phyloP scores from a whole-genome alignment of 2,329 filamentous ascomycete species.

The Neonectria neomacrospora region DNA sequence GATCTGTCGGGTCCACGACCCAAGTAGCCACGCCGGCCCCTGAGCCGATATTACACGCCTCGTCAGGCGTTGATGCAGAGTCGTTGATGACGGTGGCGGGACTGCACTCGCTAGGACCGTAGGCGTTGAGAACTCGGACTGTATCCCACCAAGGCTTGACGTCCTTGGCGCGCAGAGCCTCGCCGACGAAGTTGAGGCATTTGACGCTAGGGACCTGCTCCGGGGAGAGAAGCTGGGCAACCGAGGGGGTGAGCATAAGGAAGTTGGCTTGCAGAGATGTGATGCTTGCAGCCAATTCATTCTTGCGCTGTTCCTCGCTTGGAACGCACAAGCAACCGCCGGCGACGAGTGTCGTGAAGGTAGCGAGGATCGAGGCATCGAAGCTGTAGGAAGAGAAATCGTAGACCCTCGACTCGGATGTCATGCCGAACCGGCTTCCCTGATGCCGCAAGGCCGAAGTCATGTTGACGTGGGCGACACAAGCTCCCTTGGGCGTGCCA shows the following conservation, averaged over 20 bases:
- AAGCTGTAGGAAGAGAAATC: slow-evolving; percentile 40
- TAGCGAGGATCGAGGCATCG: slow-evolving; percentile 31
- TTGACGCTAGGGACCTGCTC: slow-evolving; percentile 55
- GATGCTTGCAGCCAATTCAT: slow-evolving; percentile 57
- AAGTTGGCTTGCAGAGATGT: slow-evolving; percentile 50
- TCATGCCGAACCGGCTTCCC: slow-evolving; percentile 6
- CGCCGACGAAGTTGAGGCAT: slow-evolving; percentile 57
- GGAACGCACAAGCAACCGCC: slow-evolving; percentile 65
- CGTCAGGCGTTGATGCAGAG: neutral
- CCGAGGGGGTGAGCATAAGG: slow-evolving; percentile 55
- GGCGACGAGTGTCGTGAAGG: slow-evolving; percentile 25
- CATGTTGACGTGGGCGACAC: slow-evolving; percentile 27
- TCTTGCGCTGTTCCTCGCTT: slow-evolving; percentile 61
- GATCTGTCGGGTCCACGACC: slow-evolving; percentile 36
- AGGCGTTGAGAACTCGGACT: slow-evolving; percentile 34
- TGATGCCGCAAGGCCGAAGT: slow-evolving; percentile 27
- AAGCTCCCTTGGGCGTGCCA: slow-evolving; percentile 26
- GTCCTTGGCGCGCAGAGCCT: slow-evolving; percentile 58
- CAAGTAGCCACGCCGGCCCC: slow-evolving; percentile 25
- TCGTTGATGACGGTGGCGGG: slow-evolving; percentile 12
- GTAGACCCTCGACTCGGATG: slow-evolving; percentile 28
- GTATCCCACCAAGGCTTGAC: slow-evolving; percentile 22
- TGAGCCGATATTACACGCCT: slow-evolving; percentile 5
- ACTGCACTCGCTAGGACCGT: slow-evolving; percentile 13
- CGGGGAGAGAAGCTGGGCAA: slow-evolving; percentile 56